Percentiles rank a stretch among this genome's conserved stretches.
These are phyloP conservation scores for Hypoxylon intermedium DNA, from an alignment of 495 filamentous ascomycete genomes.

Conservation along the genomic window DNA sequence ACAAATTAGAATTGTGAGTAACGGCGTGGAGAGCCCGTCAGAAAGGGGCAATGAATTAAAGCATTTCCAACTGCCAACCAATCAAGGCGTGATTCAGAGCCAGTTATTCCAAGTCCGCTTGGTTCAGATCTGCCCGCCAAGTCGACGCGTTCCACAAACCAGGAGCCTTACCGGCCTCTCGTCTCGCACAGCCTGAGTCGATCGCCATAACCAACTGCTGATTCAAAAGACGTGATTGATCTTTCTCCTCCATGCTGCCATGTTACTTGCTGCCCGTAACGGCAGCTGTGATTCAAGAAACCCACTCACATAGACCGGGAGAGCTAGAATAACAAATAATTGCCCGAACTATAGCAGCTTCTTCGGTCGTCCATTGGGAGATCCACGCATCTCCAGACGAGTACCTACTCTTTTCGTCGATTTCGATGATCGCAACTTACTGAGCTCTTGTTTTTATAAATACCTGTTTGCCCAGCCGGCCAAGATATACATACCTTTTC, in stretches of 20 bases:
- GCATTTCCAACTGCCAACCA: constrained; percentile 24
- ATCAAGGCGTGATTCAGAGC: constrained; percentile 22
- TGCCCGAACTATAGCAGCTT: constrained; percentile 15
- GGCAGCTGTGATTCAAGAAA: constrained; percentile 27
- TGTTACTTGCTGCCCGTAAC: constrained; percentile 27
- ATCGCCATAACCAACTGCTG: constrained; percentile 26
- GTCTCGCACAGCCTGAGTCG: constrained; percentile 32
- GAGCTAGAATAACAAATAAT: constrained; percentile 14
- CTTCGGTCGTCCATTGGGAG: constrained; percentile 29
- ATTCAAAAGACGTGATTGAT: constrained; percentile 32
- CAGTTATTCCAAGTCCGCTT: constrained; percentile 21
- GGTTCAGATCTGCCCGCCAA: constrained; percentile 38
- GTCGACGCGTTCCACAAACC: constrained; percentile 29
- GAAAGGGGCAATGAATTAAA: constrained; percentile 16
- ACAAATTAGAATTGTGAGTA: constrained; percentile 12
- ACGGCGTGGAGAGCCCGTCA: constrained; percentile 14
- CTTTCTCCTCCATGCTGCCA: background rate
- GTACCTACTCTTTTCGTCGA: constrained; percentile 28
- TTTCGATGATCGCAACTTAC: constrained; percentile 20
- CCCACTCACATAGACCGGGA: constrained; percentile 19
- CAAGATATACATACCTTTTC: constrained; percentile 1
- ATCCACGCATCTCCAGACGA: constrained; percentile 11
- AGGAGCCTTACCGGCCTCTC: constrained; percentile 18
- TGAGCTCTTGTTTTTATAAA: constrained; percentile 24
- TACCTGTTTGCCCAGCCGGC: constrained; percentile 14